Conservation (phyloP, 192 early-diverging fungal species). For the Lobosporangium transversale region DNA sequence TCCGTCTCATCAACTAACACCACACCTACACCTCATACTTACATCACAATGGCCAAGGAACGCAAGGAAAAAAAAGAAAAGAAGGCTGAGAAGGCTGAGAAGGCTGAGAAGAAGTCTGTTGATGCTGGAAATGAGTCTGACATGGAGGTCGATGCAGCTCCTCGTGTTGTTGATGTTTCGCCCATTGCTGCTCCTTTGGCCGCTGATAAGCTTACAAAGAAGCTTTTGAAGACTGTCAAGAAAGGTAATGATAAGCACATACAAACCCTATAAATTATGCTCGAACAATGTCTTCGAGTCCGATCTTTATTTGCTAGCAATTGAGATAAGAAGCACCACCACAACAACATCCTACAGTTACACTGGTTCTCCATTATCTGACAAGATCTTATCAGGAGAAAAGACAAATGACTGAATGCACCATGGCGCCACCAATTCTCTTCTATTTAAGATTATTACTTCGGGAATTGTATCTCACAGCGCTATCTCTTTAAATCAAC, state of each 20-base stretch:
- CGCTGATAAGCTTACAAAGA: constrained; percentile 83
- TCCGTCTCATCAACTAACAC: background rate
- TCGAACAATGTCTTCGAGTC: too few species aligned
- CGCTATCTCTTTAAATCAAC: too few species aligned
- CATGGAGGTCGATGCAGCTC: constrained; percentile 57
- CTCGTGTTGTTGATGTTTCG: constrained; percentile 64
- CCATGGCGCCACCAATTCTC: too few species aligned
- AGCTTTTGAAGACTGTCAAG: constrained; percentile 90
- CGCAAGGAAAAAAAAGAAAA: constrained; percentile 66
- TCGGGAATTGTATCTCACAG: too few species aligned
- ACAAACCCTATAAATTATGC: too few species aligned
- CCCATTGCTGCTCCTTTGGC: constrained; percentile 87
- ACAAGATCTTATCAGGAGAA: too few species aligned
- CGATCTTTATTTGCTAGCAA: constrained; percentile 9
- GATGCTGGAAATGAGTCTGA: constrained; percentile 57
- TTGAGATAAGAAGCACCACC: too few species aligned
- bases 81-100: constrained; percentile 44
- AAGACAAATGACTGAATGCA: too few species aligned
- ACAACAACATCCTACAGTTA: too few species aligned
- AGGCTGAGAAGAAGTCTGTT: constrained; percentile 39
- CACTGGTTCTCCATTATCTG: too few species aligned
- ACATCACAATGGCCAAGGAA: constrained; percentile 45
- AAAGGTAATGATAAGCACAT: constrained; percentile 78
- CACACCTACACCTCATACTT: background rate
- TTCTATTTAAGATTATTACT: too few species aligned